Base-by-base conservation (phyloP, 2,329 filamentous ascomycete species). In the Aspergillus glaucus region DNA sequence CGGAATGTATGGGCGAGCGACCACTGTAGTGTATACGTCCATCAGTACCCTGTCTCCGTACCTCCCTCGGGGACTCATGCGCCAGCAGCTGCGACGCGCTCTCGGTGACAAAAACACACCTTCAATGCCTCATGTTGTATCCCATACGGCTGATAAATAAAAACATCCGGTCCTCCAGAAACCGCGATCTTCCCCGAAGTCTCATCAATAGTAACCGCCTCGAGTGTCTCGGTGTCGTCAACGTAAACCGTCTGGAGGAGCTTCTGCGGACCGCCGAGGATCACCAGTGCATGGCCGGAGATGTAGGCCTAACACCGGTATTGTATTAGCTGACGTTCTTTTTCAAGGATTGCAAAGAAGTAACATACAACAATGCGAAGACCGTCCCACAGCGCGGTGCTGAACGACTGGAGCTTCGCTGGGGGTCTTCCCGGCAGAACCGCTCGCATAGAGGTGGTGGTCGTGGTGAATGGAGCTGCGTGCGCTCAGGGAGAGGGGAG, bases 231-330 rank as follows among this genome's bases (percentile, higher is more conserved):
- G 39, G 78, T 74, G 56, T 88, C 82, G 62, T 94, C 87, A 62
- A 93, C 84, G 72, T 95, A 95, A 57, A 95, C 86, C 3, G 91
- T 96, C 69, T 98, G 93, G 30, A 95, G 71, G 54, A 96, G 81
- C 47, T 80, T 80, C 53, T 85, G 78, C 46, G 87, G 80, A 45
- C 83, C 86, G 62, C 82, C 80, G 58, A 97, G 82, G 60, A 98
- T 85, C 46, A 93, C 82, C 55, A 97, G 81, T 53, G 88, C 88
- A 69, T 86, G 87, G 62, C 92, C 92, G 51, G 88, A 93, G 56
- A 96, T 86, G 71, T 97, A 98, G 45, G 83, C 82, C 88, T 94
- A 62, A 62, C 26, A 15, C 3, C 6, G 41, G 40, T 48, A 44
- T 43, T 45, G 50, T 26, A 48, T 17, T 12, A 19, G n/a, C n/a